phyloP scores from a whole-genome alignment of 148 eudicot genomes.

The Polygonum maritimum region DNA sequence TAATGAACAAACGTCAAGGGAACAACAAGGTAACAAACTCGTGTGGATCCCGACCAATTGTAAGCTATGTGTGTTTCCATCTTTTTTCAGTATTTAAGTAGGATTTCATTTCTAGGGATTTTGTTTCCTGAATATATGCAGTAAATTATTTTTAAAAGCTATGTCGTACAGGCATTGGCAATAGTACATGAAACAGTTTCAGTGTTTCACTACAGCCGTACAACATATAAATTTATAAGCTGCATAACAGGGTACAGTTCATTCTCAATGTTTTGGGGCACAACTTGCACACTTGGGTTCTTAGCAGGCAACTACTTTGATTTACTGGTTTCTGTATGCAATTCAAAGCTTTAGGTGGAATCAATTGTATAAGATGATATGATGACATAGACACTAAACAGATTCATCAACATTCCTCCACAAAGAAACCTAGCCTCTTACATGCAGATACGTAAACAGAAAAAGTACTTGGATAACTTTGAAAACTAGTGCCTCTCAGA shows the following conservation, averaged over 20 bases:
- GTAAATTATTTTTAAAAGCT: not conserved
- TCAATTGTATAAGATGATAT: too few relatives aligned
- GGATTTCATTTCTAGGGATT: not conserved
- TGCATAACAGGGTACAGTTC: not conserved
- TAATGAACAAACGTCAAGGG: not conserved
- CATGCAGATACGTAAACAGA: not conserved
- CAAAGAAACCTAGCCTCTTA: not conserved
- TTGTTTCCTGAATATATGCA: not conserved
- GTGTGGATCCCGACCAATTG: not conserved
- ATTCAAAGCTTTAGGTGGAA: not conserved
- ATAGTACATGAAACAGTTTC: not conserved
- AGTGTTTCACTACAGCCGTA: not conserved
- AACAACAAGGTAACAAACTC: not conserved
- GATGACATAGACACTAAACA: not conserved
- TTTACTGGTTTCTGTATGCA: not conserved
- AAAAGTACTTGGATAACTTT: not conserved
- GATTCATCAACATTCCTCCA: not conserved
- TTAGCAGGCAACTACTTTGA: not conserved
- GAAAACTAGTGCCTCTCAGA: not conserved
- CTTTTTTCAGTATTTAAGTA: not conserved
- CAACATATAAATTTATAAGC: not conserved
- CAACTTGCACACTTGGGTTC: not conserved
- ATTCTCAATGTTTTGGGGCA: not conserved
- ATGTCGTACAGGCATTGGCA: not conserved
- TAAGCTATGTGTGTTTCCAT: not conserved